Percentiles rank a stretch among this genome's conserved stretches.
Conservation (phyloP, 352 stramenopile species). For the Globisporangium orthogonon region DNA sequence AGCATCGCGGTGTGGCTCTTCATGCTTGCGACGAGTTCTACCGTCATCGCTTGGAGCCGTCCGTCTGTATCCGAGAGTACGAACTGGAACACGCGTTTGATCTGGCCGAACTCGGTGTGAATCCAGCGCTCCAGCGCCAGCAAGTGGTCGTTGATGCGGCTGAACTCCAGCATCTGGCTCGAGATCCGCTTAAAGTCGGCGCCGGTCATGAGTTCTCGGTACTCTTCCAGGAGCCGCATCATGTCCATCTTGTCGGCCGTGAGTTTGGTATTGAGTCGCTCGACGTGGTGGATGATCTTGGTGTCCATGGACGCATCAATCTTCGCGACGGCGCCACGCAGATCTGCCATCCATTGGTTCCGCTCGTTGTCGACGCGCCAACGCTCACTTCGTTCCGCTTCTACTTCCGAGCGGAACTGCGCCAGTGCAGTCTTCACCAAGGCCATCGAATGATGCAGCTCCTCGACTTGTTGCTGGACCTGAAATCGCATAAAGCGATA, state of each 20-base stretch:
- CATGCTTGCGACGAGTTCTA: slow-evolving; percentile 24
- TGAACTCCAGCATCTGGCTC: slow-evolving; percentile 44
- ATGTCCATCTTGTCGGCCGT: slow-evolving; percentile 48
- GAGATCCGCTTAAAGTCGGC: slow-evolving; percentile 46
- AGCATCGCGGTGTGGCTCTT: slow-evolving; percentile 22
- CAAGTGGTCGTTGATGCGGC: slow-evolving; percentile 52
- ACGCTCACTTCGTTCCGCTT: slow-evolving; percentile 47
- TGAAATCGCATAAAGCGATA: slow-evolving; percentile 1
- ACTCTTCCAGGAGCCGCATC: slow-evolving; percentile 41
- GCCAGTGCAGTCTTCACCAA: slow-evolving; percentile 30
- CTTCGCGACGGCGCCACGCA: slow-evolving; percentile 22
- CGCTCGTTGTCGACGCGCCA: slow-evolving; percentile 32
- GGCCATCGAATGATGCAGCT: slow-evolving; percentile 25
- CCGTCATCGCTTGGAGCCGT: slow-evolving; percentile 27
- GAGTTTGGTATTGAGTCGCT: slow-evolving; percentile 36
- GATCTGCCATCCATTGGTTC: slow-evolving; percentile 21
- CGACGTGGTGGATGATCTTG: slow-evolving; percentile 33
- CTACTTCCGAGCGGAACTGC: slow-evolving; percentile 47
- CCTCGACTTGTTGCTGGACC: slow-evolving; percentile 29
- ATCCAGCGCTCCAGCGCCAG: slow-evolving; percentile 49
- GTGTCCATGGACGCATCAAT: slow-evolving; percentile 35
- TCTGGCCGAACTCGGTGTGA: slow-evolving; percentile 36
- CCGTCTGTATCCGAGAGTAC: slow-evolving; percentile 28
- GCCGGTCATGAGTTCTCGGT: slow-evolving; percentile 31
- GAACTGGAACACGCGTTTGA: slow-evolving; percentile 47